phyloP scores from a whole-genome alignment of 495 filamentous ascomycete species.

The Alectoria sarmentosa region DNA sequence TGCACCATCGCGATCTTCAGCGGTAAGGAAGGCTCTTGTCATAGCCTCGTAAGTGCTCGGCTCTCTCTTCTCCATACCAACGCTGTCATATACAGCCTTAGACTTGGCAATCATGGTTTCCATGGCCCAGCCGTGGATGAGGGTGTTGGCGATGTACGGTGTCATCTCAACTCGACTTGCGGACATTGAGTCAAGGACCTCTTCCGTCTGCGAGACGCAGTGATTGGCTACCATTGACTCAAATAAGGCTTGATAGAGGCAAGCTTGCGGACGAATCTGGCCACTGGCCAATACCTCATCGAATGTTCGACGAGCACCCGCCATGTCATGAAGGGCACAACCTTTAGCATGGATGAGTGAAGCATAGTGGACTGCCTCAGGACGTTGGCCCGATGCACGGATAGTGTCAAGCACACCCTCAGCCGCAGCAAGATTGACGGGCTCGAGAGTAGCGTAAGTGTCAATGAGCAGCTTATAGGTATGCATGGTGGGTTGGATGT shows the following conservation, averaged over 20 bases:
- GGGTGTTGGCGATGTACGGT: constrained; percentile 95
- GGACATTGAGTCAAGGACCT: constrained; percentile 67
- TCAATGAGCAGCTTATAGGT: constrained; percentile 98
- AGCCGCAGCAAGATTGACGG: constrained; percentile 83
- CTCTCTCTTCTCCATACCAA: constrained; percentile 71
- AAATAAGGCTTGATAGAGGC: constrained; percentile 91
- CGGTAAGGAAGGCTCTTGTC: constrained; percentile 85
- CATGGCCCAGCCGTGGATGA: constrained; percentile 96
- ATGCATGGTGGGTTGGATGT: constrained; percentile 86
- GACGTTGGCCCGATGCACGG: constrained; percentile 59
- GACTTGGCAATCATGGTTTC: constrained; percentile 76
- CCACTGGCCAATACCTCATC: constrained; percentile 63
- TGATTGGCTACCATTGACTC: constrained; percentile 96
- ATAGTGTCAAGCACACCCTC: constrained; percentile 79
- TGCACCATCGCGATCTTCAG: constrained; percentile 68
- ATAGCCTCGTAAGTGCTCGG: constrained; percentile 99
- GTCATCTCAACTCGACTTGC: constrained; percentile 72
- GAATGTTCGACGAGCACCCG: constrained; percentile 72
- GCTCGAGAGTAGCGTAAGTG: constrained; percentile 88
- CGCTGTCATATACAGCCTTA: constrained; percentile 65
- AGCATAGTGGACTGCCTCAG: constrained; percentile 92
- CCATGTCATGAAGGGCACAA: constrained; percentile 87
- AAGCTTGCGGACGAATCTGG: constrained; percentile 63
- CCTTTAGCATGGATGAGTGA: constrained; percentile 94
- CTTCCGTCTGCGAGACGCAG: constrained; percentile 66